Conservation (phyloP, 148 eudicot genomes). For the Salicornia ramosissima region DNA sequence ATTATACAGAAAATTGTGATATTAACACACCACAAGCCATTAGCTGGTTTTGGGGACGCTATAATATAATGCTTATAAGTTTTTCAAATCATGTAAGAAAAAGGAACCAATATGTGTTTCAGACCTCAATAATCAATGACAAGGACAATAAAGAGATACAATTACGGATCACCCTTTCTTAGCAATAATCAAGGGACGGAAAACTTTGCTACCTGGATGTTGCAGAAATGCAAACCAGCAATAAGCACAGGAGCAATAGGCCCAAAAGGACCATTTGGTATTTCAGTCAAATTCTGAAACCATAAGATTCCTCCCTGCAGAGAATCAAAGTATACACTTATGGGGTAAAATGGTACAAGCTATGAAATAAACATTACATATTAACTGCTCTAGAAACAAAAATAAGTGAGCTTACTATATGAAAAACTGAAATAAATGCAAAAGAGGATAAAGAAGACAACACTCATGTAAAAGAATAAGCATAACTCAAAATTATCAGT, state of each 20-base stretch:
- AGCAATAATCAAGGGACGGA: background rate
- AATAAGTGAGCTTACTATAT: too few relatives aligned
- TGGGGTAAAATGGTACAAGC: background rate
- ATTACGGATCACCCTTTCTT: background rate
- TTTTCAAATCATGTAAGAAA: background rate
- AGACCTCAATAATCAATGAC: background rate
- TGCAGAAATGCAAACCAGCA: conserved; percentile 71
- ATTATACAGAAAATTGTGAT: too few relatives aligned
- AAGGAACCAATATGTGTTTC: background rate
- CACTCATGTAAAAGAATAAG: background rate
- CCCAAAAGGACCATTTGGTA: conserved; percentile 61
- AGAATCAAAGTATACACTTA: conserved; percentile 4
- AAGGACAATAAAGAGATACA: background rate
- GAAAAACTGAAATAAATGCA: background rate
- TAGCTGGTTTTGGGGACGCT: background rate
- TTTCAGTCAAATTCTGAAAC: conserved; percentile 83
- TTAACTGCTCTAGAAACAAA: background rate
- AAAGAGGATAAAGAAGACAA: background rate
- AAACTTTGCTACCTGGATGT: conserved; percentile 54
- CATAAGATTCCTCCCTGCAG: conserved; percentile 86
- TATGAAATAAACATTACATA: background rate
- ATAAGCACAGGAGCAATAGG: conserved; percentile 57
- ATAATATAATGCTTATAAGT: background rate
- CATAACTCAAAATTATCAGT: conserved; percentile 1
- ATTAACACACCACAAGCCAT: background rate